These are phyloP conservation scores for Sisymbrium irio DNA, from an alignment of 345 rosid species.

Conservation along the genomic window DNA sequence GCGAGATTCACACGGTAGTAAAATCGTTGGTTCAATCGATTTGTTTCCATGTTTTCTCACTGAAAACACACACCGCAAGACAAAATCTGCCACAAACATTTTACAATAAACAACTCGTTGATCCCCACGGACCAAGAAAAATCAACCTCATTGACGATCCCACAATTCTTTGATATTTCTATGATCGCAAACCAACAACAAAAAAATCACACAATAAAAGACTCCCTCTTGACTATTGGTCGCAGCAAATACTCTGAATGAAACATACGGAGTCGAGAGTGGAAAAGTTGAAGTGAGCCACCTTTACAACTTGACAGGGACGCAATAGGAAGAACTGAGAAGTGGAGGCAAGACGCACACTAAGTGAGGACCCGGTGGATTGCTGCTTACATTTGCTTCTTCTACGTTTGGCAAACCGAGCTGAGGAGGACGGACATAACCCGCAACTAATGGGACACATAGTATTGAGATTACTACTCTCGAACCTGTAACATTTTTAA, in stretches of 20 bases:
- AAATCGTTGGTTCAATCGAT: too few relatives aligned
- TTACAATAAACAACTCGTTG: neutral
- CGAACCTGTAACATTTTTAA: constrained; percentile 23
- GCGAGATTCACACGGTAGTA: too few relatives aligned
- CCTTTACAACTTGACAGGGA: constrained; percentile 48
- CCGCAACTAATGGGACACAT: constrained; percentile 83
- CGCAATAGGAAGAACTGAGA: constrained; percentile 80
- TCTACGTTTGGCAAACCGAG: constrained; percentile 59
- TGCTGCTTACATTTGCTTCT: constrained; percentile 77
- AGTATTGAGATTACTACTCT: constrained; percentile 72
- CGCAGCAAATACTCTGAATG: neutral
- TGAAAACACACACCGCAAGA: neutral
- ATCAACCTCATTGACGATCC: neutral
- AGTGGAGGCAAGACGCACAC: constrained; percentile 86
- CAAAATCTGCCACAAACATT: neutral
- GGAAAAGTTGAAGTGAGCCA: neutral
- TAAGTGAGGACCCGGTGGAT: constrained; percentile 86
- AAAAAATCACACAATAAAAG: neutral
- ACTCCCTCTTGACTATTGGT: neutral
- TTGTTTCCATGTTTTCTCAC: neutral
- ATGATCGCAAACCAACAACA: neutral
- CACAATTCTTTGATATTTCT: neutral
- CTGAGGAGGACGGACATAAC: constrained; percentile 85
- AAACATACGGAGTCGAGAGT: neutral
- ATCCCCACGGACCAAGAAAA: neutral